Evolutionary conservation across 768 basidiomycete genomes (phyloP), one percentile per base, ranked within the genome.

Genomic region (Coprinopsis marcescibilis): DNA sequence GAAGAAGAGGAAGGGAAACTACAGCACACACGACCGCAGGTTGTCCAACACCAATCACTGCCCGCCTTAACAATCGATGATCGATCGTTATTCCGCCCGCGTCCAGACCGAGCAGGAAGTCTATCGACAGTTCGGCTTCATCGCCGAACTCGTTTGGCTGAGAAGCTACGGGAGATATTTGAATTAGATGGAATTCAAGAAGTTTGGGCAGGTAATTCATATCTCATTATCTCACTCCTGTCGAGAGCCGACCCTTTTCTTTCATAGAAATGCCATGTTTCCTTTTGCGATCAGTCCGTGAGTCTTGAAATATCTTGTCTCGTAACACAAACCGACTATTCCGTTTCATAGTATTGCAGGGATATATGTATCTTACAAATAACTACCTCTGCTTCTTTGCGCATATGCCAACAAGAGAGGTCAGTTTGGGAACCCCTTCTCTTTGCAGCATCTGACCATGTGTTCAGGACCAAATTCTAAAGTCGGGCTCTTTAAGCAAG

Each of bases 331-430:
- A 36, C 45, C 8, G 29, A 36, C 36, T 54, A 47, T 30, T 47
- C 45, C 25, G 13, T 46, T 30, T 19, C 19, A 13, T 62, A 89
- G 91, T 98, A 52, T 73, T 99, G 25, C 95, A 99, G 65, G 95
- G 95, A 2, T 98, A 95, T 61, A 89, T 99, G 80, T 99, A 95
- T 63, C 72, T 98, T 40, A 98, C 95, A 1, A 89, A 89, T 56
- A 81, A 85, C 10, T 88, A 95, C 61, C 65, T 98, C 15, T 97
- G 95, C 68, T 99, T 99, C 71, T 99, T 94, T 64, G 91, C 91
- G 2, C 91, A 91, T 61, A 86, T 95, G 82, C 91, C 91, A 14
- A 75, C 82, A 24, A 75, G 83, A 69, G 92, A 94, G 77, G 93
- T 93, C 50, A 37, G 70, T 42, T 43, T 47, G 49, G 36, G 39